Evolutionary conservation across 2,329 filamentous ascomycete species (phyloP), one percentile per base, ranked within the genome.

Genomic region (Colletotrichum falcatum): DNA sequence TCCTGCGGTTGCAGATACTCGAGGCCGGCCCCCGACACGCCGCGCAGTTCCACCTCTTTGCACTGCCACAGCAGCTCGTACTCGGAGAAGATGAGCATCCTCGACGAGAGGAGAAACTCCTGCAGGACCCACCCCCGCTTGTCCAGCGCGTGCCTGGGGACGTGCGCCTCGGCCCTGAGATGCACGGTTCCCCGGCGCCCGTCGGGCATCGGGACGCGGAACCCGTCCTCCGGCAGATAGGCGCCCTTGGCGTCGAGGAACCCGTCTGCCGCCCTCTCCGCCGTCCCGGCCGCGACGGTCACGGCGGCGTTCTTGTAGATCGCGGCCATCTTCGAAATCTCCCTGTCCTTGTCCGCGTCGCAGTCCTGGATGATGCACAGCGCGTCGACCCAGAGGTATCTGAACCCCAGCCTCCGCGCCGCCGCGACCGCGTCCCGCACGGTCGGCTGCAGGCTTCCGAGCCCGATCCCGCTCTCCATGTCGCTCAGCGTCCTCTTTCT

Each of bases 301-400:
- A 49, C 35, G 12, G 69, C 65, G 0, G 73, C 73, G 30, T 64
- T 70, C 49, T 66, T 54, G 66, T 73, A 72, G 1, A 72, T 62
- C 8, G 37, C 59, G 0, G 66, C 64, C 73, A 74, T 74, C 8
- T 26, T 61, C 18, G 60, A 44, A 11, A 74, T 51, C 51, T 74
- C 65, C 3, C 44, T 51, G 0, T 44, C 39, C 37, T 74, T 66
- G 12, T 75, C 74, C 14, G 23, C 42, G 7, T 9, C 5, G 46
- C 73, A 68, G 23, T 74, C 70, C n/a, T 75, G 72, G 2, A 73
- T 60, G 1, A 75, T 69, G 39, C 74, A 75, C 8, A 74, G 67
- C 3, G 66, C 63, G 37, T 75, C 73, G 1, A 74, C 49, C 74
- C 74, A 75, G 14, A 74, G 68, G 4, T 73, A 74, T 16, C 49